phyloP scores from a whole-genome alignment of 1,139 yeast genomes.

The Pichia norvegensis region DNA sequence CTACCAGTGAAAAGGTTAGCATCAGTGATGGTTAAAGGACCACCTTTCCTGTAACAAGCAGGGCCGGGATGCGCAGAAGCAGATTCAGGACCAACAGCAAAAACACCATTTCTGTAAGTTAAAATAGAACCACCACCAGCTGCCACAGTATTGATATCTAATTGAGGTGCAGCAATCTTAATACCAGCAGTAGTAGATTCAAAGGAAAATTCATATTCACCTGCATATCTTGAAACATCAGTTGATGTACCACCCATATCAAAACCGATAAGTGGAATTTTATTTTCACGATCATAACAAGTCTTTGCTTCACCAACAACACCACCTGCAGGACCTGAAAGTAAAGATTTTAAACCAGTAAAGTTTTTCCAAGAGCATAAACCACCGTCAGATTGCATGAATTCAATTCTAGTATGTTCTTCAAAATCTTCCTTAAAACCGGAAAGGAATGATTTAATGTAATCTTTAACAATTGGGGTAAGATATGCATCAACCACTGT shows the following conservation, averaged over 20 bases:
- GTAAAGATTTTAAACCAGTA: constrained; percentile 44
- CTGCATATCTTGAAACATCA: constrained; percentile 44
- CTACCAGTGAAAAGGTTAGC: constrained; percentile 48
- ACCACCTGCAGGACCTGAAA: constrained; percentile 59
- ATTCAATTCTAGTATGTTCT: constrained; percentile 27
- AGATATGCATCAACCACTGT: constrained; percentile 70
- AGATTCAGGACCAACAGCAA: constrained; percentile 52
- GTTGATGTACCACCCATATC: constrained; percentile 61
- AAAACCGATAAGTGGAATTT: constrained; percentile 44
- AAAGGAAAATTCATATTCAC: constrained; percentile 44
- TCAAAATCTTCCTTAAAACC: constrained; percentile 50
- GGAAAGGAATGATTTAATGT: constrained; percentile 49
- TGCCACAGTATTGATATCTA: constrained; percentile 52
- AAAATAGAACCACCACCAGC: constrained; percentile 55
- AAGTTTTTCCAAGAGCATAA: constrained; percentile 39
- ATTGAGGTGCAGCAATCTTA: constrained; percentile 48
- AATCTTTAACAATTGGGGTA: constrained; percentile 61
- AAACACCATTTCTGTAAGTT: constrained; percentile 45
- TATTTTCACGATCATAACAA: constrained; percentile 36
- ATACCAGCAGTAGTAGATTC: constrained; percentile 52
- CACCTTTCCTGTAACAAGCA: constrained; percentile 50
- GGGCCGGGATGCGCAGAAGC: constrained; percentile 62
- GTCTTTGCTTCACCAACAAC: constrained; percentile 50
- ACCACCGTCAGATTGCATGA: constrained; percentile 59
- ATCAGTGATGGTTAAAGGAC: constrained; percentile 52